Base-by-base conservation (phyloP, 805 yeast genomes). In the Brettanomyces anomalus region DNA sequence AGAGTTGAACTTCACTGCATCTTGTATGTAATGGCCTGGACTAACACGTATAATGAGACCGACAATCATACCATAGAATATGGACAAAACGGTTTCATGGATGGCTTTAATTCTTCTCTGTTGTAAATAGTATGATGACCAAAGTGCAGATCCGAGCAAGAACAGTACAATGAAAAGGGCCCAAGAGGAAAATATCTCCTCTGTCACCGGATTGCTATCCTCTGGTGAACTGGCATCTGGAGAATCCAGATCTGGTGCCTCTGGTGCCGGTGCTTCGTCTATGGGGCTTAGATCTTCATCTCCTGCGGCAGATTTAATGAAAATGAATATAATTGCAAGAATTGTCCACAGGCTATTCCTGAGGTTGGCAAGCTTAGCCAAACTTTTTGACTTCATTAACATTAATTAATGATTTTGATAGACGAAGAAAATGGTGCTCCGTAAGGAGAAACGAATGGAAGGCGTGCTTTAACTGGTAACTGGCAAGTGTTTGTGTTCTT, bases 11-110 rank as follows among this genome's bases (percentile, higher is more conserved):
- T 95, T 88, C 41, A 93, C 96, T 4, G 95, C 87, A 56, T 89
- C 95, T 65, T 94, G 98, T 54, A 93, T 94, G 62, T 87, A 88
- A 61, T 88, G 97, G 38, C 98, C 98, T 0, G 99, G 98, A 3
- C 87, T 74, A 18, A 90, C 72, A 52, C 99, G 74, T 46, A 94
- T 88, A 18, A 93, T 75, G 30, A 94, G 62, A 0, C 99, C 99
- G 21, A 93, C 95, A 38, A 87, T 71, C 97, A 87, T 89, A 17
- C 99, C 99, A 54, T 90, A 88, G 59, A 93, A 88, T 46, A 93
- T 93, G 1, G 97, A 87, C 37, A 94, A 67, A 33, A 93, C 97
- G 0, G 98, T 93, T 65, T 93, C 99, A 63, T 93, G 99, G n/a
- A 93, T 77, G 3, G 96, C 95, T 62, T 86, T 89, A 54, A 93